Base-by-base conservation (phyloP, 1,139 yeast genomes). In the Pichia sp. region DNA sequence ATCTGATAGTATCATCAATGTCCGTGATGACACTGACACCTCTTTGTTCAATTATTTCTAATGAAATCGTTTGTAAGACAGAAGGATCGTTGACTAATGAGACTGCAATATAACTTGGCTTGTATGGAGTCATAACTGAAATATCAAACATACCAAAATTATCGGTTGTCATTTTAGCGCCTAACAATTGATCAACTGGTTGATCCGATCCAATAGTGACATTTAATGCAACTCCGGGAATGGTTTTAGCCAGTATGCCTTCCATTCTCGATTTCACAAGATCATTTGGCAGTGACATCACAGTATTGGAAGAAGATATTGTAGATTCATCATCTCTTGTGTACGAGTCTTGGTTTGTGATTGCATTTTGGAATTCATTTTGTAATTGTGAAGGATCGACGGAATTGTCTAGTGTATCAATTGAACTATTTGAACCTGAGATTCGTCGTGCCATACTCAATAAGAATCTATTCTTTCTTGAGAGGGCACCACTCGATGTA, bases 1-100 rank as follows among this genome's bases (percentile, higher is more conserved):
- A 72, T 59, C 94, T 86, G 34, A 93, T 81, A 0, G 99, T 94
- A 61, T 94, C 99, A 62, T 94, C 99, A 42, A 94, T 84, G 65
- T 94, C 99, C 57, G 94, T 83, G 31, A 94, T 90, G 1, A 94
- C 67, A 14, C 88, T 89, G 22, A 85, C 69, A 0, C 96, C 90
- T 0, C 64, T 58, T 10, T 68, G 62, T 1, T 70, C 68, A 7
- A 79, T 70, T 30, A 74, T 59, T 50, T 71, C 65, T 0, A 73
- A 65, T 15, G 77, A 77, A 48, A 73, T 71, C 42, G 76, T 72
- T 1, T 72, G 67, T 48, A 73, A 71, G 3, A 80, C 67, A 4
- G 73, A 66, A 28, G 78, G 77, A 50, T 79, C 76, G 2, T 66
- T 59, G 0, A 63, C 54, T 0, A 81, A 71, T 12, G 61, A 71